Evolutionary conservation across 495 filamentous ascomycete species (phyloP).

Genomic region (Sordaria brevicollis): DNA sequence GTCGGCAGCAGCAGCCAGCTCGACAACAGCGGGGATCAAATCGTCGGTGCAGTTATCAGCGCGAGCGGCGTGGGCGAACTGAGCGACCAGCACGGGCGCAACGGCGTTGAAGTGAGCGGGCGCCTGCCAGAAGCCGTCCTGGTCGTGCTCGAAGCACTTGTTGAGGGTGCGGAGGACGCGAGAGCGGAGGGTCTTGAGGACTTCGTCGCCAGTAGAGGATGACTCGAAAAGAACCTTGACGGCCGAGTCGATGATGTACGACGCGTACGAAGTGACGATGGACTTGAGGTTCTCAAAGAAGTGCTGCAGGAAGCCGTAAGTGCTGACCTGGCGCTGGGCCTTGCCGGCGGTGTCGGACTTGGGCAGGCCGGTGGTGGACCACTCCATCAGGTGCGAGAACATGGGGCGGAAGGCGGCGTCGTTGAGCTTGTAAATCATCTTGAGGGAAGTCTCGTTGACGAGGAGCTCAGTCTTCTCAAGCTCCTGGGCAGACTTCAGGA

Average conservation of each 20-base stretch:
- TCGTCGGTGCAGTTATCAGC: conserved; percentile 27
- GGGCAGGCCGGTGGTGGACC: conserved; percentile 48
- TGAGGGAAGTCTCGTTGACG: conserved; percentile 58
- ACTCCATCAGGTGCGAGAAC: conserved; percentile 72
- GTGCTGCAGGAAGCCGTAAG: conserved; percentile 67
- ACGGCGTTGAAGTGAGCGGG: conserved; percentile 72
- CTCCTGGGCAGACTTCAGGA: conserved; percentile 22
- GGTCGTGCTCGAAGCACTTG: conserved; percentile 70
- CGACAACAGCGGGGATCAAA: conserved; percentile 51
- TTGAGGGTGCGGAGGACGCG: conserved; percentile 55
- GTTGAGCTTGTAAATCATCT: conserved; percentile 93
- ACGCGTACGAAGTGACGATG: conserved; percentile 83
- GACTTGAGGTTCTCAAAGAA: conserved; percentile 85
- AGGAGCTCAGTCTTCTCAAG: conserved; percentile 45
- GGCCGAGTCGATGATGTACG: conserved; percentile 68
- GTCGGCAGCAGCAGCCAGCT: conserved; percentile 67
- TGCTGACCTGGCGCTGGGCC: conserved; percentile 47
- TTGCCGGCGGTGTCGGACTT: conserved; percentile 49
- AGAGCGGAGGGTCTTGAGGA: conserved; percentile 48
- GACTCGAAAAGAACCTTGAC: conserved; percentile 44
- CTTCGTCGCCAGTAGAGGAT: conserved; percentile 34
- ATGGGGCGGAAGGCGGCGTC: conserved; percentile 93
- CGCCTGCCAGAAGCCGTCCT: conserved; percentile 77
- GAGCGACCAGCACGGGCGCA: conserved; percentile 53
- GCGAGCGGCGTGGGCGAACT: conserved; percentile 49